These are phyloP conservation scores for Asterochloris sp. DNA, from an alignment of 139 green algal genomes.

Conservation along the genomic window DNA sequence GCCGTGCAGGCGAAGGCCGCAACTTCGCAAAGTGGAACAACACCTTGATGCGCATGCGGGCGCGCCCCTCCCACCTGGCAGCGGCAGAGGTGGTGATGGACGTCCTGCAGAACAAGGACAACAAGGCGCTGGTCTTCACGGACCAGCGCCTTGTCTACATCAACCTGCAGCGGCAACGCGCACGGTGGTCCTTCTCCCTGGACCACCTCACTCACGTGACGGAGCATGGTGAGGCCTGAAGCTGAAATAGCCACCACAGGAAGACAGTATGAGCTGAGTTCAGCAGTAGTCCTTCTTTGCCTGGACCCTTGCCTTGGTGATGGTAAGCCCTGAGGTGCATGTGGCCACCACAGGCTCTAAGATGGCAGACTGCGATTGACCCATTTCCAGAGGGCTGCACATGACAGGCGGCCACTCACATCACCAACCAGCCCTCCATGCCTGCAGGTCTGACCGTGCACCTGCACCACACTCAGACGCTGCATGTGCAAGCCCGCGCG, in stretches of 20 bases:
- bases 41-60: conserved; percentile 12
- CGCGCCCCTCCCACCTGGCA: conserved; percentile 5
- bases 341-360: too few species aligned
- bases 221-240: conserved; percentile 6
- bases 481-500: not conserved
- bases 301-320: too few species aligned
- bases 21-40: conserved; percentile 17
- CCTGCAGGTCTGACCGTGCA: conserved; percentile 19
- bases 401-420: too few species aligned
- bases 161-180: conserved; percentile 17
- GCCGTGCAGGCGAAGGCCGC: not conserved
- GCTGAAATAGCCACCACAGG: too few species aligned
- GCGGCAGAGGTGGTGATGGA: conserved; percentile 25
- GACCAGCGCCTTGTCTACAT: conserved; percentile 30
- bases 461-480: conserved; percentile 12
- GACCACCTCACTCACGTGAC: conserved; percentile 18
- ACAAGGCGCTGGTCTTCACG: conserved; percentile 34
- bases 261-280: too few species aligned
- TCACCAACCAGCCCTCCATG: not conserved
- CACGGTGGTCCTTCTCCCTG: conserved; percentile 28
- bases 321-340: not conserved
- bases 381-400: too few species aligned
- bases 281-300: too few species aligned
- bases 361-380: too few species aligned
- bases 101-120: conserved; percentile 40